Base-by-base conservation (phyloP, 75 land plant species). In the Cunninghamia lanceolata region DNA sequence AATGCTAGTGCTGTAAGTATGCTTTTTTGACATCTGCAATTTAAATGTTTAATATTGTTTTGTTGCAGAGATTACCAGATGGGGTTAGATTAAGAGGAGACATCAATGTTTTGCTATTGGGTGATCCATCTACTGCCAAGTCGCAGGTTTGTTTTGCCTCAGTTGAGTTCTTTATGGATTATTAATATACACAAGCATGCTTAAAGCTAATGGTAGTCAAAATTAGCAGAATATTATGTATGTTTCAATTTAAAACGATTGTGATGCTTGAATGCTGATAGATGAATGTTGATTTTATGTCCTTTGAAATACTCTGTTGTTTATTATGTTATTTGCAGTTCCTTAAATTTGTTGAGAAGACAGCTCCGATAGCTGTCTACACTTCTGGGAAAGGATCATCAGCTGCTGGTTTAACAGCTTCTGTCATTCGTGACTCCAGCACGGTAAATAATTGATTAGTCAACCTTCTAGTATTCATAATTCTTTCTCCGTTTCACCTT, bases 331-430 rank as follows among this genome's bases (percentile, higher is more conserved):
- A 19, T 87, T 40, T 89, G 88, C 73, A 98, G 99, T 98, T 98
- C 89, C 94, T 96, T 82, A 98, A 98, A 89, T 98, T 98, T 91
- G 99, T 96, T 71, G 99, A 98, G 92, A 98, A 98, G 91, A 98
- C 99, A 19, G 99, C 99, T 78, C 99, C 99, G 8, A 82, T 98
- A 40, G 99, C 99, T 89, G 97, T 98, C 32, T 98, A 98, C 89
- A 98, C 99, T 14, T 98, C 99, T 73, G 99, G 99, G 74, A 98
- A 98, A 90, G 99, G 99, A 21, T 96, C 99, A 73, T 98, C 99
- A 75, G 99, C 99, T 87, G 99, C 99, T 91, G 99, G 99, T 82
- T 92, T 98, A 73, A 98, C 99, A 43, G 99, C 99, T 46, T 98
- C 99, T 52, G 99, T 98, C 75, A 96, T 98, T 82, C 94, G 93